Base-by-base conservation (phyloP, 768 basidiomycete species). In the Nidularia pulvinata region DNA sequence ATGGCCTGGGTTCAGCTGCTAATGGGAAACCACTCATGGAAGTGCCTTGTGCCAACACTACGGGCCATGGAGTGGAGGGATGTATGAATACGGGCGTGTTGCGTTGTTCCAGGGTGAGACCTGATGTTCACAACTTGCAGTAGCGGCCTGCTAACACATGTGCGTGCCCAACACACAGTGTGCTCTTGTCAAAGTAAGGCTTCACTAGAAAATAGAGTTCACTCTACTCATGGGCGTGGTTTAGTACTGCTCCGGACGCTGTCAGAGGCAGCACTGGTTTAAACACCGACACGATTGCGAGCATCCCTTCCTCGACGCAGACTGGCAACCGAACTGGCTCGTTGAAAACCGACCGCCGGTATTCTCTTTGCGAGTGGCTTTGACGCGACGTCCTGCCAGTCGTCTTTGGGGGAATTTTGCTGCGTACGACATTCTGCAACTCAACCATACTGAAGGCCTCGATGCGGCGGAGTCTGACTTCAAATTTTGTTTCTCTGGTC, bases 261-360 rank as follows among this genome's bases (percentile, higher is more conserved):
- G 71, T 52, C 73, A 69, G 43, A 63, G 63, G 13, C 68, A 67
- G 47, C 71, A 74, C 55, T 71, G 68, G 71, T 49, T 64, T 6
- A 69, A 59, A 46, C 72, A 74, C 55, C 66, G 67, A n/a, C 50
- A 58, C 30, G 66, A 67, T 13, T 75, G 74, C 52, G 67, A 72
- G 51, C 65, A 69, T 57, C 58, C 60, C 1, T 61, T 68, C 33
- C 55, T 66, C 3, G 56, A 63, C 43, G 19, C 46, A 2, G 55
- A 56, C 42, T 75, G 74, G 73, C 61, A 68, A 36, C 73, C 71
- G 5, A 59, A 59, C 33, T 76, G 72, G 71, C 57, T 69, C 9
- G 46, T 53, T 1, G 68, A 74, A 43, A 55, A 63, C 22, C 66
- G 72, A 14, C 48, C 54, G 7, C 71, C 69, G 7, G 49, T 55